phyloP scores from a whole-genome alignment of 495 filamentous ascomycete species.

The Aspergillus saccharolyticus region DNA sequence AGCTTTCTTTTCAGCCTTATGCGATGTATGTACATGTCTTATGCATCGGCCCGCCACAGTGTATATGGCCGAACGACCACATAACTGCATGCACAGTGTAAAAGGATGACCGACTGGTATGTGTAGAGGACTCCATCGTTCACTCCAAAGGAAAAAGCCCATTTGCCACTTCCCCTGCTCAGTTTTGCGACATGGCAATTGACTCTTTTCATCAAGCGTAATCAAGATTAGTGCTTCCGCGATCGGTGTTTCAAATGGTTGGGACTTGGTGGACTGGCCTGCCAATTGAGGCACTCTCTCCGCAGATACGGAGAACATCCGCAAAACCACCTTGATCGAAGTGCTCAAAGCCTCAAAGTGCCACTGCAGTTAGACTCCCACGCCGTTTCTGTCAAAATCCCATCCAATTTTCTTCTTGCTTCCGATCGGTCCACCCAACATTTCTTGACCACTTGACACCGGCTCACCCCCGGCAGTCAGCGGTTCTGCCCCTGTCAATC shows the following conservation, averaged over 20 bases:
- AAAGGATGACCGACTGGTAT: too few relatives aligned
- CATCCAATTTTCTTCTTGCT: not conserved
- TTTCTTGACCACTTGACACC: too few relatives aligned
- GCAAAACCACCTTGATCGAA: not conserved
- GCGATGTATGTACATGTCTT: too few relatives aligned
- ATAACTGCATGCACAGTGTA: too few relatives aligned
- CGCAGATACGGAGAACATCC: not conserved
- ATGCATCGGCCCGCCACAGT: too few relatives aligned
- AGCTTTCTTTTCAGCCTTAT: too few relatives aligned
- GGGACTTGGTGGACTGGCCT: not conserved
- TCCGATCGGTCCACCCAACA: not conserved
- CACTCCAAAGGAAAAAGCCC: not conserved
- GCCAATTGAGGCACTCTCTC: not conserved
- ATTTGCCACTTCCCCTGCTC: not conserved
- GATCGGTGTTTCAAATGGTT: not conserved
- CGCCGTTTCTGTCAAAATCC: not conserved
- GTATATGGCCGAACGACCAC: too few relatives aligned
- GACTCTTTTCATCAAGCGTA: not conserved
- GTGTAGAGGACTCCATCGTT: too few relatives aligned
- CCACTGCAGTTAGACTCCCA: not conserved
- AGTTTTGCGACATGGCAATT: not conserved
- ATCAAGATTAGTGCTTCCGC: not conserved
- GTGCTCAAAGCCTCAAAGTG: too few relatives aligned
- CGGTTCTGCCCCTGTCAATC: conserved; percentile 1
- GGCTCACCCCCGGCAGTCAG: not conserved